Base-by-base conservation (phyloP, 257 asterid species). In the Fraxinus anomala region DNA sequence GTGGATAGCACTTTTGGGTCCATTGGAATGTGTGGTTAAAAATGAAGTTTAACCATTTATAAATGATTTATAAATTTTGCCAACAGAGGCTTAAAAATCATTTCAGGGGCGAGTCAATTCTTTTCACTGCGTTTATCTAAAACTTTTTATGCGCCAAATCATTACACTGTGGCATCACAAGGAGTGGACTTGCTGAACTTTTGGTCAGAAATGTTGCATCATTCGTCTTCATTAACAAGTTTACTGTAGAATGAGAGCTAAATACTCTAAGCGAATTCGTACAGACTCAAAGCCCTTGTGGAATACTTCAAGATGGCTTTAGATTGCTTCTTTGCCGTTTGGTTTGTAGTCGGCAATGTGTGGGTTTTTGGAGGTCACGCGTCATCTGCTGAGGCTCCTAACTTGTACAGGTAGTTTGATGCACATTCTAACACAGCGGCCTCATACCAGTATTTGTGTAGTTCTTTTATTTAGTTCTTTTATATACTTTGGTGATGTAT, bases 331-430 rank as follows among this genome's bases (percentile, higher is more conserved):
- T 92, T 92, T 83, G 97, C 98, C 59, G 91, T 94, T 74, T 96
- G 97, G 97, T 96, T 96, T 87, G 99, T 95, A 85, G 96, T 93
- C 72, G 99, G 99, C 73, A 94, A 92, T 40, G 98, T 94, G 9
- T 94, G 99, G 99, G 88, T 96, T 74, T 96, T 93, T 73, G 97
- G 98, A 30, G 98, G 98, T 65, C 97, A 89, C 82, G 80, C 99
- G 30, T 93, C 98, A 28, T 87, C 97, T 17, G 19, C 83, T 63
- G 98, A 85, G 78, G 91, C 98, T 81, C 98, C 98, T 67, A 89
- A 91, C 86, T 82, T 96, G 92, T 96, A 96, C 88, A 93, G 97
- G 99, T 92, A 86, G 30, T 69, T 42, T 40, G 5, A 21, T 3
- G 51, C 68, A 34, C 73, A 40, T 59, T 33, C 77, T 51, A 2